phyloP scores from a whole-genome alignment of 1,284 basidiomycete species.

The Boletus hoseneyae region DNA sequence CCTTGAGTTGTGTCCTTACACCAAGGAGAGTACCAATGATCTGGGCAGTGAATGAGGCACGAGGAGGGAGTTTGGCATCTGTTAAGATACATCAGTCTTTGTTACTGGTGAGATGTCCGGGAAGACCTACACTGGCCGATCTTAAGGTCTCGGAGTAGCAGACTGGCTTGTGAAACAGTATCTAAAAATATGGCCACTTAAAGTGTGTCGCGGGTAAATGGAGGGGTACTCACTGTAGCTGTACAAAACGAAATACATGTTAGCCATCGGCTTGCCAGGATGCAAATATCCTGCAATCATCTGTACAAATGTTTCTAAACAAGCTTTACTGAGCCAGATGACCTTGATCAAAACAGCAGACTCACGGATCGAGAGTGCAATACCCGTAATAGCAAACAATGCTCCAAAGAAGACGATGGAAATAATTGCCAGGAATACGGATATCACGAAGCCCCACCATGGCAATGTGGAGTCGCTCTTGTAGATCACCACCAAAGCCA shows the following conservation, averaged over 20 bases:
- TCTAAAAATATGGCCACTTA: slow-evolving; percentile 26
- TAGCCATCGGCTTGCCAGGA: slow-evolving; percentile 56
- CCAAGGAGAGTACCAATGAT: slow-evolving; percentile 47
- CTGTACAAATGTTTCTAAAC: slow-evolving; percentile 40
- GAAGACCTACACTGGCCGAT: slow-evolving; percentile 49
- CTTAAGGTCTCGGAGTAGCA: slow-evolving; percentile 54
- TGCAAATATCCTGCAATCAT: slow-evolving; percentile 61
- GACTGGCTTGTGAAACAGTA: slow-evolving; percentile 40
- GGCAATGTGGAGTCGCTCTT: slow-evolving; percentile 49
- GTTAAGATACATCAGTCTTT: not conserved
- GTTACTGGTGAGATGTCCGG: slow-evolving; percentile 2
- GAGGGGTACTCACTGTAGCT: slow-evolving; percentile 39
- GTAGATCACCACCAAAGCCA: slow-evolving; percentile 46
- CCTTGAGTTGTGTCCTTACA: too few relatives aligned
- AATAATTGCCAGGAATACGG: slow-evolving; percentile 38
- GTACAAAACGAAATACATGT: slow-evolving; percentile 58
- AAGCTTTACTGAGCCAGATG: not conserved
- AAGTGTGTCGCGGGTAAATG: not conserved
- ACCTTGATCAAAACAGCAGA: not conserved
- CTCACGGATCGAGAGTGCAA: slow-evolving; percentile 46
- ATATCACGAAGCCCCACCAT: slow-evolving; percentile 48
- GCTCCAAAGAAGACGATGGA: slow-evolving; percentile 48
- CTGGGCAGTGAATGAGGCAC: slow-evolving; percentile 62
- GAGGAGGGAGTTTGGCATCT: slow-evolving; percentile 66
- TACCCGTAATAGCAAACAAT: slow-evolving; percentile 52